Conservation (phyloP, 2,329 filamentous ascomycete species). For the Pseudogymnoascus sp. region DNA sequence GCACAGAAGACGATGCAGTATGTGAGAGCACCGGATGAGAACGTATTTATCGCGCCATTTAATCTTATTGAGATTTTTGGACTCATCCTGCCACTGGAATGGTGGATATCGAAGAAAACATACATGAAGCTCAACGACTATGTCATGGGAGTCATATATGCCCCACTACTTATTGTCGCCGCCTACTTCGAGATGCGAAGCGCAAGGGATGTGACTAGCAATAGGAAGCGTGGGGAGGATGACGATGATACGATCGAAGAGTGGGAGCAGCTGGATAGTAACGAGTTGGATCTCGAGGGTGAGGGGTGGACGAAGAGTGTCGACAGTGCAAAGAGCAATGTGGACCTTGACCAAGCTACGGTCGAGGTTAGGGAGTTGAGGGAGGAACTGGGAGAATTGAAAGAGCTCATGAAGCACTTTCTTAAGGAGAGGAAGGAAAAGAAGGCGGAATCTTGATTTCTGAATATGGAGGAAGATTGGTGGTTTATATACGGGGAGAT, state of each 20-base stretch:
- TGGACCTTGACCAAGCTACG: constrained; percentile 71
- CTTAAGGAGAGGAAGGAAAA: background rate
- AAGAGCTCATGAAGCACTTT: constrained; percentile 28
- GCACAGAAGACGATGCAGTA: constrained; percentile 94
- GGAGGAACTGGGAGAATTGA: constrained; percentile 51
- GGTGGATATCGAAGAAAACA: constrained; percentile 72
- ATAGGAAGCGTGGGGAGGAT: constrained; percentile 71
- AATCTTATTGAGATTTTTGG: constrained; percentile 84
- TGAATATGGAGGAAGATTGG: background rate
- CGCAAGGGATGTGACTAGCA: constrained; percentile 60
- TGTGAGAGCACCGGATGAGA: constrained; percentile 92
- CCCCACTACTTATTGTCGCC: constrained; percentile 70
- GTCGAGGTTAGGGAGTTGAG: constrained; percentile 56
- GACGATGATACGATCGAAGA: constrained; percentile 87
- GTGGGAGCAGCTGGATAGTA: constrained; percentile 73
- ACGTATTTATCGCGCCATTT: constrained; percentile 93
- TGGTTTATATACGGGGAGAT: background rate
- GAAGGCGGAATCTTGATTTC: background rate
- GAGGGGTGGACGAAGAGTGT: constrained; percentile 84
- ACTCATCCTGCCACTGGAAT: constrained; percentile 77
- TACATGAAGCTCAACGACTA: constrained; percentile 83
- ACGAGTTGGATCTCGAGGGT: constrained; percentile 66
- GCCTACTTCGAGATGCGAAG: constrained; percentile 62
- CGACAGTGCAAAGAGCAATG: constrained; percentile 65
- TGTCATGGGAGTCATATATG: constrained; percentile 82